These are phyloP conservation scores for Colletotrichum cuscutae DNA, from an alignment of 2,329 filamentous ascomycete genomes.

Conservation along the genomic window DNA sequence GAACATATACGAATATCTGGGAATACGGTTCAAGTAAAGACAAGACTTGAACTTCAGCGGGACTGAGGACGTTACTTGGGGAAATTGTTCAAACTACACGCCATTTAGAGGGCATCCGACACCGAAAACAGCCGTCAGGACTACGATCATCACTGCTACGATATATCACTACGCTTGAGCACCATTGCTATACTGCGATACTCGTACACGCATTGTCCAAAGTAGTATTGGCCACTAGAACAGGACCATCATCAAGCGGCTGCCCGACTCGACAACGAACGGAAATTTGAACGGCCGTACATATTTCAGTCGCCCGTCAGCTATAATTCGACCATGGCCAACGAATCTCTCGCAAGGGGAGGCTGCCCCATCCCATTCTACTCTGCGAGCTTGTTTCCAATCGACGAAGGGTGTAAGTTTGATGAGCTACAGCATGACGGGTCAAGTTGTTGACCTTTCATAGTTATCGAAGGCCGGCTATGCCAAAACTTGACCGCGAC, in stretches of 20 bases:
- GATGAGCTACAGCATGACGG: neutral
- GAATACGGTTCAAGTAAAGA: neutral
- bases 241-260: neutral
- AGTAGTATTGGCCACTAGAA: neutral
- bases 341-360: neutral
- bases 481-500: slow-evolving; percentile 60
- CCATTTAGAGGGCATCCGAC: neutral
- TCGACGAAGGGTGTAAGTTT: slow-evolving; percentile 73
- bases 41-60: slow-evolving; percentile 23
- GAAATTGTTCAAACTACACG: neutral
- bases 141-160: neutral
- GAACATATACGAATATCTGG: neutral
- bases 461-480: slow-evolving; percentile 67
- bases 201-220: neutral
- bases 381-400: slow-evolving; percentile 69
- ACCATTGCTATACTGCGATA: neutral
- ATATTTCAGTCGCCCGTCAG: neutral
- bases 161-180: neutral
- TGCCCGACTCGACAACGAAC: neutral
- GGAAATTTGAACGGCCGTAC: neutral
- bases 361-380: slow-evolving; percentile 76
- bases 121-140: neutral
- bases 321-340: slow-evolving; percentile 9
- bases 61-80: slow-evolving; percentile 17
- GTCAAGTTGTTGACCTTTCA: slow-evolving; percentile 42